Evolutionary conservation across 306 rosid species (phyloP), one percentile per base, ranked within the genome.

Genomic region (Sophora flavescens): DNA sequence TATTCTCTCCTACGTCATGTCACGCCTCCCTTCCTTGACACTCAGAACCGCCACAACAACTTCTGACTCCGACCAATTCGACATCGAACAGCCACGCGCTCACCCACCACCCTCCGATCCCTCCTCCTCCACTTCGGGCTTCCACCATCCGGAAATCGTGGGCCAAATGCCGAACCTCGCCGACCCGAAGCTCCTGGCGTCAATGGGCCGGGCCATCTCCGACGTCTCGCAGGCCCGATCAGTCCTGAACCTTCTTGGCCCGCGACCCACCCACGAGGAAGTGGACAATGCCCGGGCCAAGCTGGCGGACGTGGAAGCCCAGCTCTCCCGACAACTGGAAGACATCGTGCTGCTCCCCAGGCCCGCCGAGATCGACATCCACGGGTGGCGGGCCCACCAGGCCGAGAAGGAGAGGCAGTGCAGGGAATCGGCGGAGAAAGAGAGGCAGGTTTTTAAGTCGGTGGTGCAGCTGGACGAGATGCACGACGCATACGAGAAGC

Each of bases 401-500:
- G 86, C 93, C 1, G 93, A 90, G 71, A 76, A 45, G n/a, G 98
- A 89, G 89, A 81, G 48, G 6, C 77, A 83, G 85, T 66, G 64
- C 56, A 76, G 99, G 62, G 74, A 82, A 32, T 53, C 61, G 70
- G 91, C 88, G 22, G 99, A 95, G 17, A 82, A 69, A 52, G 97
- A 95, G 78, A 85, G 38, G 80, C 89, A 71, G 6, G 16, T 50
- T 3, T 89, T 77, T 75, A 90, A 68, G 35, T 89, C 90, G 22
- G 81, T 92, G 45, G 1, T 95, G 1, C 97, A 91, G 78, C 70
- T 92, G 74, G 97, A 92, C 7, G 93, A 90, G 84, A 88, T 92
- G 96, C 99, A 95, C 82, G 88, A 80, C 3, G 91, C 88, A 0
- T 95, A 95, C 78, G 93, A 88, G 87, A 92, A 76, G 88, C 82